Evolutionary conservation across 2,329 filamentous ascomycete genomes (phyloP).

Genomic region (Sphaceloma murrayae): DNA sequence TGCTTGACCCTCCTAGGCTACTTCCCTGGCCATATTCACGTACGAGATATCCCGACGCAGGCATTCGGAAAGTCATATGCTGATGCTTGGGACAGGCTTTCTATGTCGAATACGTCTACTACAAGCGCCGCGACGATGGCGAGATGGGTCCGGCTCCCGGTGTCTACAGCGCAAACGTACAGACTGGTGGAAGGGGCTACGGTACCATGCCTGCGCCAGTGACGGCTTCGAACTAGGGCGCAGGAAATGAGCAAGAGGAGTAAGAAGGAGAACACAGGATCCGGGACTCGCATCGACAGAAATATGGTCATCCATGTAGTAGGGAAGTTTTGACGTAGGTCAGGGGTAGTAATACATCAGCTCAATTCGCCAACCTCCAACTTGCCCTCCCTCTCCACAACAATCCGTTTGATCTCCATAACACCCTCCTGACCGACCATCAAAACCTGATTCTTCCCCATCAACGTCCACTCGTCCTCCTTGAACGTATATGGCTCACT

Average conservation of each 20-base stretch:
- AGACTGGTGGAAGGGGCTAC: conserved; percentile 49
- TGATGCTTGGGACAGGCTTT: conserved; percentile 50
- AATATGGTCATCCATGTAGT: too few species aligned
- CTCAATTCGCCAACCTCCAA: background rate
- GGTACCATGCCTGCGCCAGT: conserved; percentile 23
- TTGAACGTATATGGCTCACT: conserved; percentile 47
- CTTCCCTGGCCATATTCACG: conserved; percentile 60
- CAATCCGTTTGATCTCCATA: conserved; percentile 31
- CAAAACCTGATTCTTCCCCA: conserved; percentile 40
- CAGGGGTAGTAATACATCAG: too few species aligned
- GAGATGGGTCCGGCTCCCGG: conserved; percentile 56
- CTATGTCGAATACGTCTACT: conserved; percentile 77
- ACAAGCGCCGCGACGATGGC: conserved; percentile 58
- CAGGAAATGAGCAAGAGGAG: conserved; percentile 34
- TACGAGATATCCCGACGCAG: conserved; percentile 8
- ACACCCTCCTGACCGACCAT: conserved; percentile 32
- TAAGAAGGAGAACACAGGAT: background rate
- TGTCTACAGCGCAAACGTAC: conserved; percentile 63
- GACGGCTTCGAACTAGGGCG: too few species aligned
- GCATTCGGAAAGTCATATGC: background rate
- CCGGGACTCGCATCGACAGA: background rate
- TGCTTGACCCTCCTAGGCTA: conserved; percentile 44
- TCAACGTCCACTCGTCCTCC: conserved; percentile 43
- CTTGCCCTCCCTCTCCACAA: background rate
- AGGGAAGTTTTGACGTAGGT: too few species aligned